A percentile compares a stretch with the other conserved stretches of the same genome.
phyloP scores from a whole-genome alignment of 2,329 filamentous ascomycete species.

The Aspergillus versicolor region DNA sequence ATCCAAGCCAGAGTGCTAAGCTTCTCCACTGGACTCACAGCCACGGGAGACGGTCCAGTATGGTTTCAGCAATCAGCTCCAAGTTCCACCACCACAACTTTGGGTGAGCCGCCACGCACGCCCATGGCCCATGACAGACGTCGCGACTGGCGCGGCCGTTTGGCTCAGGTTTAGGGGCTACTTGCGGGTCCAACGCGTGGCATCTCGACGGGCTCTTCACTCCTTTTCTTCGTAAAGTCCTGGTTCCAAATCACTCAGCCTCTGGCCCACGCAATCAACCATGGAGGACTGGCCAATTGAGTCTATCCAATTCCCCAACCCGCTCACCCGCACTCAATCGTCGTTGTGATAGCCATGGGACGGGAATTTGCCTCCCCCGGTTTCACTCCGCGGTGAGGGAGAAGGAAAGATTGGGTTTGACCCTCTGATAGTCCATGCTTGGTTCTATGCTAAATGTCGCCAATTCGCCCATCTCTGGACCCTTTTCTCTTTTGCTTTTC shows the following conservation, averaged over 20 bases:
- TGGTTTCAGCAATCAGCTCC: background rate
- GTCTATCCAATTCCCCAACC: background rate
- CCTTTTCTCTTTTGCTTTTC: background rate
- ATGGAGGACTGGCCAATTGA: background rate
- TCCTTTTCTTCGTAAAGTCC: background rate
- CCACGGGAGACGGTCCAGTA: background rate
- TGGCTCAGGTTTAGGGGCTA: background rate
- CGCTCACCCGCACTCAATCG: background rate
- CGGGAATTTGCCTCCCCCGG: background rate
- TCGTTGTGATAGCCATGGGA: background rate
- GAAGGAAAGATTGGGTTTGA: background rate
- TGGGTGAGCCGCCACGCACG: background rate
- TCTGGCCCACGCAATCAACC: background rate
- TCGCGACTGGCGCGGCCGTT: no score
- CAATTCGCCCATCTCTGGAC: background rate
- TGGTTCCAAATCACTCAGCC: no score
- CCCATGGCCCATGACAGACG: background rate
- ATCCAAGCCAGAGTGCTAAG: background rate
- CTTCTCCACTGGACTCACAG: background rate
- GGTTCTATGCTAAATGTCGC: background rate
- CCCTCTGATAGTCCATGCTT: background rate
- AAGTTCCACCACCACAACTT: background rate
- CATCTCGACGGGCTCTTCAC: background rate
- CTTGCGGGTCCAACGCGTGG: conserved; percentile 1
- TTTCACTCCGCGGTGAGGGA: background rate